Conservation (phyloP, 805 yeast genomes). For the Sungouiella thailandica region DNA sequence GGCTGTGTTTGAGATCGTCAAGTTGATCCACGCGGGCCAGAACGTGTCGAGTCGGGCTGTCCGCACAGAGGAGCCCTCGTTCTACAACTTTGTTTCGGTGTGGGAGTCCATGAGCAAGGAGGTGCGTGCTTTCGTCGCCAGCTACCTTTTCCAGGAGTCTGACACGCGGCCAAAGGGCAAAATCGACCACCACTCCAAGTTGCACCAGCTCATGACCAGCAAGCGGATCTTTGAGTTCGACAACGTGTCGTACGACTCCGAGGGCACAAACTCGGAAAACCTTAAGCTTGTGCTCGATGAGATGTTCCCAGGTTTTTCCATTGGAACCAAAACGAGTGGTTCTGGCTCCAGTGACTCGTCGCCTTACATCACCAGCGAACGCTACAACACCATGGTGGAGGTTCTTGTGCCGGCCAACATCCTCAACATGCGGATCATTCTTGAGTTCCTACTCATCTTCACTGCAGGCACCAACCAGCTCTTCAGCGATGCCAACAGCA, state of each 20-base stretch:
- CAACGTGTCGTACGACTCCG: conserved; percentile 22
- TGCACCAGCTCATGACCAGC: conserved; percentile 20
- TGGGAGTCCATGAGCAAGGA: conserved; percentile 34
- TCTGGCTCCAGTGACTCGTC: conserved; percentile 15
- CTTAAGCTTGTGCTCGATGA: conserved; percentile 42
- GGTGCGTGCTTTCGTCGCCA: conserved; percentile 25
- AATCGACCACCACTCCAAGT: conserved; percentile 6
- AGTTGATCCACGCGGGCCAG: conserved; percentile 22
- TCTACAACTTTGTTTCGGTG: conserved; percentile 18
- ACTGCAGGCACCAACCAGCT: conserved; percentile 49
- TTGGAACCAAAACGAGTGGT: conserved; percentile 11
- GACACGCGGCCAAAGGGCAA: neutral
- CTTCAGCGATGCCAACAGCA: conserved; percentile 16
- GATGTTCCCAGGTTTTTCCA: conserved; percentile 65
- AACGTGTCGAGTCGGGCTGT: conserved; percentile 9
- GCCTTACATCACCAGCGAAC: conserved; percentile 57
- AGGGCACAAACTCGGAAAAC: conserved; percentile 25
- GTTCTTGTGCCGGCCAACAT: conserved; percentile 65
- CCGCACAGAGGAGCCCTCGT: conserved; percentile 9
- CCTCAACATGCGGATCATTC: conserved; percentile 72
- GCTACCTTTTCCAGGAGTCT: conserved; percentile 27
- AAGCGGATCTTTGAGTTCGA: conserved; percentile 29
- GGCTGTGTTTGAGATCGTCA: conserved; percentile 55
- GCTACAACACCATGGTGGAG: conserved; percentile 51
- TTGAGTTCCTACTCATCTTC: conserved; percentile 69